Base-by-base conservation (phyloP, 2,329 filamentous ascomycete species). In the Amylocarpus encephaloides region DNA sequence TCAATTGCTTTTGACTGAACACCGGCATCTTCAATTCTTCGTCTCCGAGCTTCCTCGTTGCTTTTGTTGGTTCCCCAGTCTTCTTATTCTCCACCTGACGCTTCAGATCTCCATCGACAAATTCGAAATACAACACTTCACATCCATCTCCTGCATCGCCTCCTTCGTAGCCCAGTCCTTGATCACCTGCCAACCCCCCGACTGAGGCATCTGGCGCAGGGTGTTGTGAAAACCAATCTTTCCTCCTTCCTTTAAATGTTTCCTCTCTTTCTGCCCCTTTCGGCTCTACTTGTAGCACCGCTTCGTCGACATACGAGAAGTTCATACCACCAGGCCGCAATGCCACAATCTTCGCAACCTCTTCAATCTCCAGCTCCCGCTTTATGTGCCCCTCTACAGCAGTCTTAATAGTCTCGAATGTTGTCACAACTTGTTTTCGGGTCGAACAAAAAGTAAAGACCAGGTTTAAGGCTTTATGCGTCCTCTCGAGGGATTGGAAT, bases 381-480 rank as follows among this genome's bases (percentile, higher is more conserved):
- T 86, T 84, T 53, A 83, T 90, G 64, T 96, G 89, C 0, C 79
- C 80, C 67, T 96, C 89, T 1, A 97, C 92, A 0, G 92, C 80
- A 7, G 82, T 79, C 59, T 84, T 89, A 42, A 98, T 86, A 5
- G 86, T 95, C 13, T 93, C 86, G 58, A 96, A 89, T 0, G 92
- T 96, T 0, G 93, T 97, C 0, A 88, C 83, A 26, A 97, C 77
- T 62, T 97, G 88, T 65, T 95, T 96, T 41, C 93, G 83, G 1
- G 92, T 92, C 65, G 84, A 93, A 71, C 89, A 95, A 65, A 98
- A 97, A 0, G 93, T 97, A 62, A 89, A 95, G 1, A 97, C 89
- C 1, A 97, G 71, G 61, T 95, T 98, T 52, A 98, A 71, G 1
- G 93, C 92, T 53, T 83, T 80, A 66, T 97, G 87, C 0, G 84